Percentiles rank a stretch among this genome's conserved stretches.
Evolutionary conservation across 2,329 filamentous ascomycete genomes (phyloP).

Genomic region (Cercospora beticola): DNA sequence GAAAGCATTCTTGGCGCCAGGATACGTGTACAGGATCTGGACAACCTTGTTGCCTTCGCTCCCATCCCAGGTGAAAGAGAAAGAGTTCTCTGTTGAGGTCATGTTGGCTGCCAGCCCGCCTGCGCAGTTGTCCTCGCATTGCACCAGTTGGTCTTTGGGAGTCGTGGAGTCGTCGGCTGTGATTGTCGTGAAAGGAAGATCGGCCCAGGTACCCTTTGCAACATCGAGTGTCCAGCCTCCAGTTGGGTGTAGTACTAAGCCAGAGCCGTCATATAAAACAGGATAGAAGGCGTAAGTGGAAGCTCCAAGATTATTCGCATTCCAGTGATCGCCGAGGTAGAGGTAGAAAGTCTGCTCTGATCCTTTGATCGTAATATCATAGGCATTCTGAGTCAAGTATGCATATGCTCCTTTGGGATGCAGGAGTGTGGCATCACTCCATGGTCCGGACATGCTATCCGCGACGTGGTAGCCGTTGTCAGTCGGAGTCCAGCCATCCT

Average conservation of each 20-base stretch:
- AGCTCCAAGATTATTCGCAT: constrained; percentile 53
- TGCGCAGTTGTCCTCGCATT: constrained; percentile 24
- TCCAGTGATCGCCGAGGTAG: constrained; percentile 69
- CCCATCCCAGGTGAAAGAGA: constrained; percentile 29
- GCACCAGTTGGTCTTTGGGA: constrained; percentile 15
- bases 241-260: constrained; percentile 26
- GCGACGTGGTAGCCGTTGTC: constrained; percentile 65
- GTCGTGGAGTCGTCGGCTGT: constrained; percentile 27
- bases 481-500: constrained; percentile 52
- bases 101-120: constrained; percentile 28
- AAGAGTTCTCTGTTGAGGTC: constrained; percentile 19
- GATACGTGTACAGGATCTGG: constrained; percentile 29
- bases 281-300: constrained; percentile 33
- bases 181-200: constrained; percentile 26
- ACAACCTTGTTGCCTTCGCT: constrained; percentile 25
- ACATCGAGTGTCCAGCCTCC: constrained; percentile 32
- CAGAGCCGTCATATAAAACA: constrained; percentile 24
- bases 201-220: constrained; percentile 26
- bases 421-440: constrained; percentile 62
- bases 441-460: constrained; percentile 58
- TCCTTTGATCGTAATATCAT: constrained; percentile 52
- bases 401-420: constrained; percentile 59
- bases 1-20: constrained; percentile 30
- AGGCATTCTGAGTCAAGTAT: constrained; percentile 61
- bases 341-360: constrained; percentile 43